Evolutionary conservation across 495 filamentous ascomycete genomes (phyloP).

Genomic region (Lepraria neglecta): DNA sequence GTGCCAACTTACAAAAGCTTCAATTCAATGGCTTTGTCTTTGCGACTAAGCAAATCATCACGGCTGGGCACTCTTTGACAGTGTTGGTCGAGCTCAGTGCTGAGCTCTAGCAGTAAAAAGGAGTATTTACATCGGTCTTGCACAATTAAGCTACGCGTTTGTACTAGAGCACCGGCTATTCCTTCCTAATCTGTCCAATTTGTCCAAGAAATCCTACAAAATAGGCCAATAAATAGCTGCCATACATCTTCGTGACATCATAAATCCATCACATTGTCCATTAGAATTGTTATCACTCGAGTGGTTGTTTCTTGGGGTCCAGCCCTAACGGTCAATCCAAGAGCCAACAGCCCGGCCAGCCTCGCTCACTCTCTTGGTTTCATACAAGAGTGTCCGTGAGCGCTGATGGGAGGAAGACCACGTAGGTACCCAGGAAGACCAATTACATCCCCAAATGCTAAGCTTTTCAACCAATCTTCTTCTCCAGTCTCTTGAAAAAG

Average conservation of each 20-base stretch:
- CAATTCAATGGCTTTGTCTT: background rate
- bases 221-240: background rate
- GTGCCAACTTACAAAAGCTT: constrained; percentile 11
- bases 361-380: background rate
- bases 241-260: constrained; percentile 11
- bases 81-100: background rate
- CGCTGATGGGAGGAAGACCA: no score
- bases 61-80: background rate
- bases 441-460: background rate
- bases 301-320: background rate
- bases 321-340: background rate
- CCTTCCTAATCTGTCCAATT: constrained; percentile 12
- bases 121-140: constrained; percentile 14
- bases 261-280: constrained; percentile 3
- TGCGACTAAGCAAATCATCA: background rate
- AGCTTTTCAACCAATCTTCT: constrained; percentile 54
- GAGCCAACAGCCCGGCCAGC: background rate
- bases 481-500: constrained; percentile 85
- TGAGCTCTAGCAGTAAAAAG: constrained; percentile 4
- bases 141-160: constrained; percentile 5
- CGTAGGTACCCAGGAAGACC: background rate
- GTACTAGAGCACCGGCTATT: constrained; percentile 12
- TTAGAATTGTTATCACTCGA: background rate
- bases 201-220: background rate
- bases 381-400: no score